Percentiles rank a stretch among this genome's conserved stretches.
Conservation (phyloP, 1,284 basidiomycete species). For the Cutaneotrichosporon arboriforme region DNA sequence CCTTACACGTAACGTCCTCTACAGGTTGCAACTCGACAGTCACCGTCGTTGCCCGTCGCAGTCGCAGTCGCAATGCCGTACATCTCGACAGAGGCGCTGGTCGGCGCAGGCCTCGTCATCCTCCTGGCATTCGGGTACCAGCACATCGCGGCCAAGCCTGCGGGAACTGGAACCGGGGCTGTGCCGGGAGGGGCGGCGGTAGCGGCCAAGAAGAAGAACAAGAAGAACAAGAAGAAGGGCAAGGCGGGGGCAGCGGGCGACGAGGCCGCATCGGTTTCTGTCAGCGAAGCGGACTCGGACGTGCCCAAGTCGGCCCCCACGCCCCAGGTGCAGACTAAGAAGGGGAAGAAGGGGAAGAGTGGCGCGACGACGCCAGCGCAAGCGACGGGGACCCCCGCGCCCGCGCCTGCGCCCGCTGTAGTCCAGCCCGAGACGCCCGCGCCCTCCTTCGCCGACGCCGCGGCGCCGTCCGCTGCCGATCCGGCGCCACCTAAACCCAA, state of each 20-base stretch:
- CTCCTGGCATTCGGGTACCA: constrained; percentile 37
- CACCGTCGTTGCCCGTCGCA: not conserved
- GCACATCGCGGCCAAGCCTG: constrained; percentile 25
- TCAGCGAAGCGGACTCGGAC: constrained; percentile 8
- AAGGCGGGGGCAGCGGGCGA: constrained; percentile 10
- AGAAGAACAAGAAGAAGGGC: constrained; percentile 36
- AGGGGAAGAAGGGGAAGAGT: not conserved
- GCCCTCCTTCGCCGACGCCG: constrained; percentile 14
- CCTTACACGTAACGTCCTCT: not conserved
- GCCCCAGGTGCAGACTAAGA: constrained; percentile 10
- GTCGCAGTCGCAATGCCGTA: constrained; percentile 36
- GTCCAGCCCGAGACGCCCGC: too few species aligned
- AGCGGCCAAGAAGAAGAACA: constrained; percentile 27
- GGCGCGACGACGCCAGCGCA: too few species aligned
- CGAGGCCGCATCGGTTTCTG: not conserved
- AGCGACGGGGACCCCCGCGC: too few species aligned
- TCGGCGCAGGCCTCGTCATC: constrained; percentile 35
- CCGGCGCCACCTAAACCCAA: constrained; percentile 24
- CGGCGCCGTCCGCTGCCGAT: not conserved
- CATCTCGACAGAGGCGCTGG: constrained; percentile 43
- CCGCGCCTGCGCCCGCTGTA: too few species aligned
- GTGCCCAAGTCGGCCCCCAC: not conserved
- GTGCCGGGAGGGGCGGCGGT: not conserved
- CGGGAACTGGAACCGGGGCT: not conserved
- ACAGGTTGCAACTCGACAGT: not conserved